Percentiles rank a stretch among this genome's conserved stretches.
Conservation (phyloP, 1,284 basidiomycete species). For the Fomes fomentarius region DNA sequence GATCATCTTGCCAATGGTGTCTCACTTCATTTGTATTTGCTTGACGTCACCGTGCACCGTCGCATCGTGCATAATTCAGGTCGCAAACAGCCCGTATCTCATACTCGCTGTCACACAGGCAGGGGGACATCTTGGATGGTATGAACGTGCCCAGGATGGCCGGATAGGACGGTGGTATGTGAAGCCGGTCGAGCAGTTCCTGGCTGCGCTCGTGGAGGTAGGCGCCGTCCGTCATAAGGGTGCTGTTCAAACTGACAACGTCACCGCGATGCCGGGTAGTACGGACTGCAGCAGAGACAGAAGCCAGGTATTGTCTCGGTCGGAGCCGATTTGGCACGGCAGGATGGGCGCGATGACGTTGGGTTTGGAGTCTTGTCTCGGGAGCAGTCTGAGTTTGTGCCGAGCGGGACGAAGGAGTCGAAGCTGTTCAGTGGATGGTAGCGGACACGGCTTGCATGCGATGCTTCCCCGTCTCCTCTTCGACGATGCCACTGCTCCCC, state of each 20-base stretch:
- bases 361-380: slow-evolving; percentile 24
- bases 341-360: slow-evolving; percentile 26
- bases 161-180: slow-evolving; percentile 31
- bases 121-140: slow-evolving; percentile 36
- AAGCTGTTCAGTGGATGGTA: slow-evolving; percentile 31
- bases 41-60: not conserved
- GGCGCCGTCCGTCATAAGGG: not conserved
- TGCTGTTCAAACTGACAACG: slow-evolving; percentile 2
- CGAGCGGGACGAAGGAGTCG: slow-evolving; percentile 24
- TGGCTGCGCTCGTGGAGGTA: slow-evolving; percentile 29
- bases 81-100: slow-evolving; percentile 24
- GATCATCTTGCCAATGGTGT: not conserved
- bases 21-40: not conserved
- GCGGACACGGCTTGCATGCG: not conserved
- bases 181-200: slow-evolving; percentile 28
- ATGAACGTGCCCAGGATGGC: slow-evolving; percentile 18
- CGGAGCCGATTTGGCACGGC: slow-evolving; percentile 16
- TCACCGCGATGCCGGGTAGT: slow-evolving; percentile 9
- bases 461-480: not conserved
- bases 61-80: slow-evolving; percentile 5
- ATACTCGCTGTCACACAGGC: slow-evolving; percentile 28
- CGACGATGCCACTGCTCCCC: too few species aligned
- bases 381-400: slow-evolving; percentile 19
- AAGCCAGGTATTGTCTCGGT: slow-evolving; percentile 14
- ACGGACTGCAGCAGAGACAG: slow-evolving; percentile 15